phyloP scores from a whole-genome alignment of 176 grass and related monocot species.

The Urochloa ruziziensis region DNA sequence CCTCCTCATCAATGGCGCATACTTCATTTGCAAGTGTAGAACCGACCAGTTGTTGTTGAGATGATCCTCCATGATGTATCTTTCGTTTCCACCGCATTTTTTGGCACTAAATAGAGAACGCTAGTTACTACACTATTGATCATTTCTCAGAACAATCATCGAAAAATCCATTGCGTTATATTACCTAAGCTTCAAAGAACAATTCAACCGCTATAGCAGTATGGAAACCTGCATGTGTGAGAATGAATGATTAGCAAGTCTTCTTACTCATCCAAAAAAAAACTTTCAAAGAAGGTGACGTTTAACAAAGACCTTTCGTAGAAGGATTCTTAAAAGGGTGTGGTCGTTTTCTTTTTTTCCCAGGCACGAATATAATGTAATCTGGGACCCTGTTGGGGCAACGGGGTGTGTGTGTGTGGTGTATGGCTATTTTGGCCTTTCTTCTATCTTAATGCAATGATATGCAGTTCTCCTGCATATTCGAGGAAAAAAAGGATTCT shows the following conservation, averaged over 20 bases:
- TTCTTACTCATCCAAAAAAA: conserved; percentile 2
- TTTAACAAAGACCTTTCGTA: neutral
- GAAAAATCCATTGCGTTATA: neutral
- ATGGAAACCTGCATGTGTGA: neutral
- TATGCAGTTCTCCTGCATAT: too few species aligned
- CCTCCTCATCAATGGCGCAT: conserved; percentile 52
- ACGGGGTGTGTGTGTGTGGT: too few species aligned
- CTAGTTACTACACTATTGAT: neutral
- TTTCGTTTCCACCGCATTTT: conserved; percentile 42
- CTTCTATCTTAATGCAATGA: too few species aligned
- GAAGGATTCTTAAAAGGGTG: too few species aligned
- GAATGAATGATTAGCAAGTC: neutral
- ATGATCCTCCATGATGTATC: conserved; percentile 38
- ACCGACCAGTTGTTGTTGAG: conserved; percentile 17
- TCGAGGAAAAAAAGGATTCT: too few species aligned
- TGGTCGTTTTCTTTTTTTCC: too few species aligned
- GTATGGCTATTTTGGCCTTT: too few species aligned
- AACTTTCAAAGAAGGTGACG: neutral
- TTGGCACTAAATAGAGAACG: neutral
- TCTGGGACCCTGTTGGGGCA: too few species aligned
- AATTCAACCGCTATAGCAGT: neutral
- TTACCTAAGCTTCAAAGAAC: conserved; percentile 13
- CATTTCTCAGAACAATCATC: neutral
- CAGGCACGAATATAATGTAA: too few species aligned
- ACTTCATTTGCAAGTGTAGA: conserved; percentile 29